Evolutionary conservation across 306 rosid species (phyloP).

Genomic region (Vigna reflexopilosa): DNA sequence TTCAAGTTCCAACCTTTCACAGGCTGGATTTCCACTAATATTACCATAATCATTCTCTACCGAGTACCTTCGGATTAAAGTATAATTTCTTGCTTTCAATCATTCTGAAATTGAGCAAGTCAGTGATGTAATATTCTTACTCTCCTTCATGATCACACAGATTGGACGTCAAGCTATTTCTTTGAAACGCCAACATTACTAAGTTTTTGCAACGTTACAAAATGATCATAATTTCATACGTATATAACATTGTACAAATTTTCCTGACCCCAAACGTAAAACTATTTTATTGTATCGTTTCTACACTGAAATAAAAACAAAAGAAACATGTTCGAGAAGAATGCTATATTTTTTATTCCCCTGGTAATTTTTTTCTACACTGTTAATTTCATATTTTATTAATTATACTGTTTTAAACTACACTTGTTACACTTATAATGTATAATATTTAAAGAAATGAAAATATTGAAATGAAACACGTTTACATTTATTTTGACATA

Average conservation of each 20-base stretch:
- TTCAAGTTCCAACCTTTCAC: conserved; percentile 6
- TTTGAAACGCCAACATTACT: conserved; percentile 9
- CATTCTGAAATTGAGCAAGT: conserved; percentile 6
- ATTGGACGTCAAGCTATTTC: neutral
- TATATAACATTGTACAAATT: neutral
- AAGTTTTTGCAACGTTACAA: conserved; percentile 15
- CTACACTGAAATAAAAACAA: too few relatives aligned
- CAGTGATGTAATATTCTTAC: neutral
- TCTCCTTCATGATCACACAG: conserved; percentile 20
- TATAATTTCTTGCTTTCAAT: conserved; percentile 9
- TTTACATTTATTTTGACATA: too few relatives aligned
- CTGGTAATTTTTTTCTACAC: too few relatives aligned
- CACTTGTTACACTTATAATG: too few relatives aligned
- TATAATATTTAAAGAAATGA: too few relatives aligned
- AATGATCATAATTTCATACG: conserved; percentile 11
- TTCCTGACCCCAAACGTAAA: too few relatives aligned
- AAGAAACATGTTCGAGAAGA: too few relatives aligned
- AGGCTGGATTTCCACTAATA: conserved; percentile 44
- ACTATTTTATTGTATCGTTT: too few relatives aligned
- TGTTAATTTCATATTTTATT: too few relatives aligned
- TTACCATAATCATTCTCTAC: conserved; percentile 17
- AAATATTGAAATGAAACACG: too few relatives aligned
- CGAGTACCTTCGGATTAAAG: conserved; percentile 33
- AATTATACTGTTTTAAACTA: too few relatives aligned
- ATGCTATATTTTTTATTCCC: too few relatives aligned